Percentiles rank a stretch among this genome's conserved stretches.
Evolutionary conservation across 2,329 filamentous ascomycete species (phyloP).

Genomic region (Trichocomaceae sp.): DNA sequence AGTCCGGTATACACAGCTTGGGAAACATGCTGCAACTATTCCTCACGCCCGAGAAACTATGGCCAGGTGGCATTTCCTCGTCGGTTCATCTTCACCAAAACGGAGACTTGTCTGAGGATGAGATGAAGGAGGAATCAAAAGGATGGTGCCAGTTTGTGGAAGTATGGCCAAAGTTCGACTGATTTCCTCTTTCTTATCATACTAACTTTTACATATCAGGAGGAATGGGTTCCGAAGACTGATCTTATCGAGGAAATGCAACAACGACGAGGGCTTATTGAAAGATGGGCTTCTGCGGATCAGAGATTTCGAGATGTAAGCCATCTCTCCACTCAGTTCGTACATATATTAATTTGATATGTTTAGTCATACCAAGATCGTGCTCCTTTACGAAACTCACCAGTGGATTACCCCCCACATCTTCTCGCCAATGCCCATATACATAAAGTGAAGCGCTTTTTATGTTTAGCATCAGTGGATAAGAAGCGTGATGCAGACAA

Average conservation of each 20-base stretch:
- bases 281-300: neutral
- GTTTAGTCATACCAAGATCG: neutral
- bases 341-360: neutral
- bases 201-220: neutral
- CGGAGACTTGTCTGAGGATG: neutral
- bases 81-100: neutral
- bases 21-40: neutral
- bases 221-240: neutral
- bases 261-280: neutral
- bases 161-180: neutral
- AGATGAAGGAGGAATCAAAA: neutral
- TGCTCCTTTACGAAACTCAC: neutral
- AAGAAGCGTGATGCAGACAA: neutral
- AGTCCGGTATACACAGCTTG: too few relatives aligned
- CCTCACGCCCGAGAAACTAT: neutral
- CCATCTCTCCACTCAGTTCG: neutral
- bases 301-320: neutral
- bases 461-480: neutral
- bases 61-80: neutral
- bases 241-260: neutral
- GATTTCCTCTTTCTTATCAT: neutral
- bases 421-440: neutral
- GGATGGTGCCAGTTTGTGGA: constrained; percentile 2
- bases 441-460: neutral
- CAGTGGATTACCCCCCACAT: neutral